These are phyloP conservation scores for Cladosporium sp. DNA, from an alignment of 2,329 filamentous ascomycete species.

Conservation along the genomic window DNA sequence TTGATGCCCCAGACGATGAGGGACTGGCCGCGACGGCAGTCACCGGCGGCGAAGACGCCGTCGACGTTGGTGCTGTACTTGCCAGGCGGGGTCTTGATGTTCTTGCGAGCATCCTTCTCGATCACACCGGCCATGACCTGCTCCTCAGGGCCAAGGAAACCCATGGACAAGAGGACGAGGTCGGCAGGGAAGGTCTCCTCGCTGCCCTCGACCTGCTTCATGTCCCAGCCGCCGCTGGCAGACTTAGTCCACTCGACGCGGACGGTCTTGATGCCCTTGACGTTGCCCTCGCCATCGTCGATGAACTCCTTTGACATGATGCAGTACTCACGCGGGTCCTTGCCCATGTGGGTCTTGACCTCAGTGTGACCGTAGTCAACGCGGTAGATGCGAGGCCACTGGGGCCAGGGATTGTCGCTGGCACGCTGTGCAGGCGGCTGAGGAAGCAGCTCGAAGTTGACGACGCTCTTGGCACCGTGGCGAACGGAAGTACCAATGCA, in stretches of 20 bases:
- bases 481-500: slow-evolving; percentile 96
- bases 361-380: slow-evolving; percentile 98
- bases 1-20: slow-evolving; percentile 99
- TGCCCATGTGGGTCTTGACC: slow-evolving; percentile 92
- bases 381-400: slow-evolving; percentile 96
- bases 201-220: slow-evolving; percentile 93
- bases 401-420: slow-evolving; percentile 93
- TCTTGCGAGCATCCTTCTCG: slow-evolving; percentile 89
- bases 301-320: slow-evolving; percentile 98
- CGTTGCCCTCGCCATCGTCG: slow-evolving; percentile 77
- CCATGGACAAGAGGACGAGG: slow-evolving; percentile 91
- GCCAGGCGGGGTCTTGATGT: slow-evolving; percentile 86
- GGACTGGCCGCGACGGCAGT: slow-evolving; percentile 91
- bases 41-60: slow-evolving; percentile 89
- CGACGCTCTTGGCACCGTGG: slow-evolving; percentile 90
- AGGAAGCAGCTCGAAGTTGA: slow-evolving; percentile 93
- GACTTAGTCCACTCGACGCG: slow-evolving; percentile 96
- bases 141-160: slow-evolving; percentile 90
- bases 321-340: slow-evolving; percentile 93
- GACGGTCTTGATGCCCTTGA: slow-evolving; percentile 93
- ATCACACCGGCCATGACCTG: slow-evolving; percentile 81
- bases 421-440: slow-evolving; percentile 89
- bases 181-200: slow-evolving; percentile 97
- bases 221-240: slow-evolving; percentile 87
- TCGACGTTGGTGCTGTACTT: slow-evolving; percentile 84